A percentile compares a stretch with the other conserved stretches of the same genome.
These are phyloP conservation scores for Draba incana DNA, from an alignment of 345 rosid genomes.

Conservation along the genomic window DNA sequence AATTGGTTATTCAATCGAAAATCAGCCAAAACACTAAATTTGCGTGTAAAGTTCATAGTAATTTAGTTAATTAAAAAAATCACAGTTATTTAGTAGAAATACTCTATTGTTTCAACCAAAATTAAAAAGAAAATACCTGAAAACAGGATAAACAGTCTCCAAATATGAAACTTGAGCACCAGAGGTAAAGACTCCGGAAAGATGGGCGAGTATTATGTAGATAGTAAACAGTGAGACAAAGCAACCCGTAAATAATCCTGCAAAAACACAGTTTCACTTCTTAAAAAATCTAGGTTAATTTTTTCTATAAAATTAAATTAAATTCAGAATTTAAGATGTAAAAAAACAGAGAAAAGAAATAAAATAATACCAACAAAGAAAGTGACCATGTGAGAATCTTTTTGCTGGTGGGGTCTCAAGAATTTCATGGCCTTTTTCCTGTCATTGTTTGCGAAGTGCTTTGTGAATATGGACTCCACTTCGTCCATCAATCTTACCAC, in stretches of 20 bases:
- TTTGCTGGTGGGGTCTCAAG: constrained; percentile 80
- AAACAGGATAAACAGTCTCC: constrained; percentile 91
- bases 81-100: background rate
- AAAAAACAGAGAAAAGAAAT: constrained; percentile 12
- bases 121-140: constrained; percentile 59
- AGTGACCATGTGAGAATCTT: constrained; percentile 95
- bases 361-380: constrained; percentile 79
- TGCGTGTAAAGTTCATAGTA: too few relatives aligned
- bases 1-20: background rate
- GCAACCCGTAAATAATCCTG: constrained; percentile 94
- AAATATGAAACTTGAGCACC: constrained; percentile 53
- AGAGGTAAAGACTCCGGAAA: constrained; percentile 71
- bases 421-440: constrained; percentile 97
- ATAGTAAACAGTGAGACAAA: constrained; percentile 77
- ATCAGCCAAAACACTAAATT: too few relatives aligned
- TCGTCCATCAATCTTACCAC: constrained; percentile 93
- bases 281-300: background rate
- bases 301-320: background rate
- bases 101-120: background rate
- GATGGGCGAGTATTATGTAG: constrained; percentile 77
- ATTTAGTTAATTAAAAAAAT: too few relatives aligned
- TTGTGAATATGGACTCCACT: constrained; percentile 96
- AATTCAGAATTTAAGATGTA: background rate
- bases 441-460: constrained; percentile 94
- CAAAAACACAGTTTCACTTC: constrained; percentile 8